These are phyloP conservation scores for Tetracladium maxilliforme DNA, from an alignment of 2,329 filamentous ascomycete genomes.

Conservation along the genomic window DNA sequence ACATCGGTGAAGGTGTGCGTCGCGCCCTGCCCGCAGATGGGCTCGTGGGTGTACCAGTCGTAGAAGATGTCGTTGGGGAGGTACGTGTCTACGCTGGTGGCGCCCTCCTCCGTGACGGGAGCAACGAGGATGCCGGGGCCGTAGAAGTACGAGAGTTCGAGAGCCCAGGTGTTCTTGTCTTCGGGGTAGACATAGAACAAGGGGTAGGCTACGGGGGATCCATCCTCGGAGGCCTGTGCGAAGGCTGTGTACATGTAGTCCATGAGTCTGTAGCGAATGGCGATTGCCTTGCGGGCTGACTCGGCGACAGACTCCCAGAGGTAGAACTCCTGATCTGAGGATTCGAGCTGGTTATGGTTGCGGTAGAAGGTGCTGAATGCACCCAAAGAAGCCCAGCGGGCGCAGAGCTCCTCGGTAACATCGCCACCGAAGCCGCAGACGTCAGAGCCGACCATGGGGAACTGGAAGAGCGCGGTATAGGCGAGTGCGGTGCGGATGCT, in stretches of 20 bases:
- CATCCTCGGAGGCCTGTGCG: constrained; percentile 39
- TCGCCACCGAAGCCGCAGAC: constrained; percentile 44
- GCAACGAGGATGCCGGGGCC: constrained; percentile 28
- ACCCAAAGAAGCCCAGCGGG: constrained; percentile 53
- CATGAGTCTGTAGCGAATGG: constrained; percentile 52
- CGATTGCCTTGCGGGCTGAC: constrained; percentile 51
- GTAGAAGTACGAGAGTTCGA: constrained; percentile 31
- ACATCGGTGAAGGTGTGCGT: constrained; percentile 19
- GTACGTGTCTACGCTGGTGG: constrained; percentile 25
- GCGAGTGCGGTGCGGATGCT: constrained; percentile 23
- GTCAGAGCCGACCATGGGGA: constrained; percentile 33
- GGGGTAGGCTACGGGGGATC: constrained; percentile 49
- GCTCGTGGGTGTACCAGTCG: constrained; percentile 28
- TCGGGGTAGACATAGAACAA: constrained; percentile 53
- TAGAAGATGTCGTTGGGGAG: constrained; percentile 30
- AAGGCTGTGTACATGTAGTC: constrained; percentile 66
- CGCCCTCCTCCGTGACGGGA: constrained; percentile 25
- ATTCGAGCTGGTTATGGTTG: constrained; percentile 42
- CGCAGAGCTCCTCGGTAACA: constrained; percentile 47
- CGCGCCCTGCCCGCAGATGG: constrained; percentile 20
- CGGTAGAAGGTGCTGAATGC: constrained; percentile 59
- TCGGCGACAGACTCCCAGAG: constrained; percentile 44
- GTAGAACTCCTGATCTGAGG: constrained; percentile 53
- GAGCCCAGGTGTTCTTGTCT: constrained; percentile 23
- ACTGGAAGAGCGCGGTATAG: constrained; percentile 28